Conservation (phyloP, 208 protist genomes). For the Crithidia bombi region DNA sequence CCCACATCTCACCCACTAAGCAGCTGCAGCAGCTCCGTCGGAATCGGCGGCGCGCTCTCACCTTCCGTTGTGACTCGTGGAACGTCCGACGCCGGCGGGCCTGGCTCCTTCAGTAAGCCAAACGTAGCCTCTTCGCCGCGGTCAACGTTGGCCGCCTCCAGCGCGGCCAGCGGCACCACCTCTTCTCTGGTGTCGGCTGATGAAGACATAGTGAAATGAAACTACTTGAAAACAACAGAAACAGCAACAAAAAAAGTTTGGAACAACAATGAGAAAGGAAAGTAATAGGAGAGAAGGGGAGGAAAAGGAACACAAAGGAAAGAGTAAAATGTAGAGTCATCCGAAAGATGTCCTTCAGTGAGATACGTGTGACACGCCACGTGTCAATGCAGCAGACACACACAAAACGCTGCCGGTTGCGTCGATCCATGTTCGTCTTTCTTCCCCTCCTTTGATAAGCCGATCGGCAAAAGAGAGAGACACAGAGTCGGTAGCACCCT, state of each 20-base stretch:
- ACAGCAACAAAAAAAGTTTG: not conserved
- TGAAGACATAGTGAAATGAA: not conserved
- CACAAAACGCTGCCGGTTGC: too few relatives aligned
- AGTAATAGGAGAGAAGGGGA: not conserved
- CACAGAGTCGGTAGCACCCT: too few relatives aligned
- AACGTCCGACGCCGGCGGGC: constrained; percentile 51
- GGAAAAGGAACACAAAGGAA: not conserved
- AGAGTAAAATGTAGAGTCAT: constrained; percentile 1
- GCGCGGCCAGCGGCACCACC: constrained; percentile 66
- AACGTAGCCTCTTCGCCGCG: constrained; percentile 63
- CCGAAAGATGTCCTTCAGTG: too few relatives aligned
- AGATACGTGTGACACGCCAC: not conserved
- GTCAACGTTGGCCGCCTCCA: constrained; percentile 62
- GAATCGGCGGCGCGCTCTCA: constrained; percentile 65
- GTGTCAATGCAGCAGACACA: not conserved
- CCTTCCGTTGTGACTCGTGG: constrained; percentile 74
- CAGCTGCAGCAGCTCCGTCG: constrained; percentile 78
- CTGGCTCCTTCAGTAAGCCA: constrained; percentile 82
- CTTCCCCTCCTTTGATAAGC: too few relatives aligned
- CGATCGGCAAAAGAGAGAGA: too few relatives aligned
- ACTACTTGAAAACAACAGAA: too few relatives aligned
- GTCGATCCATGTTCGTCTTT: too few relatives aligned
- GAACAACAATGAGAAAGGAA: not conserved
- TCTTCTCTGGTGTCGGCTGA: constrained; percentile 36
- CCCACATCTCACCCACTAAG: constrained; percentile 45